Evolutionary conservation across 2,329 filamentous ascomycete genomes (phyloP).

Genomic region (Fusarium albosuccineum): DNA sequence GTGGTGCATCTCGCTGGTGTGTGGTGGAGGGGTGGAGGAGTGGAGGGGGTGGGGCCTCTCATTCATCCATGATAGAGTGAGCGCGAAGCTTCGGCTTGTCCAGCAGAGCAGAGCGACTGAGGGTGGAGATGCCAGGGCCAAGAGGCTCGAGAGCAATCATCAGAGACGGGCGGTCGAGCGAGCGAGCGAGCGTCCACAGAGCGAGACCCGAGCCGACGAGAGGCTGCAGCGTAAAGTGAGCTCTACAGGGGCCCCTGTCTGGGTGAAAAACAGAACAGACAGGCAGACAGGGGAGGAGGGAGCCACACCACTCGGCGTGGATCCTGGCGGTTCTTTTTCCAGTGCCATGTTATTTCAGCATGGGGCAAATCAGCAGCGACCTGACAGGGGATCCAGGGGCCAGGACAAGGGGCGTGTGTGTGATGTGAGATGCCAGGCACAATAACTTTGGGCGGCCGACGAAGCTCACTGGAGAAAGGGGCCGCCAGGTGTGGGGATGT

Average conservation of each 20-base stretch:
- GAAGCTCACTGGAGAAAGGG: constrained; percentile 28
- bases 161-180: constrained; percentile 13
- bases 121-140: constrained; percentile 25
- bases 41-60: constrained; percentile 6
- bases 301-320: constrained; percentile 35
- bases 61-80: constrained; percentile 9
- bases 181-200: constrained; percentile 15
- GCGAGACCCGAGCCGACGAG: not conserved
- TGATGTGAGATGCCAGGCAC: constrained; percentile 4
- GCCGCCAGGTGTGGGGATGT: constrained; percentile 21
- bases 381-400: constrained; percentile 20
- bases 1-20: too few relatives aligned
- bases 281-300: not conserved
- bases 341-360: constrained; percentile 31
- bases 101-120: constrained; percentile 17
- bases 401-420: constrained; percentile 16
- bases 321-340: constrained; percentile 15
- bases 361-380: constrained; percentile 31
- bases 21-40: too few relatives aligned
- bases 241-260: constrained; percentile 16
- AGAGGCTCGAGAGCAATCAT: constrained; percentile 8
- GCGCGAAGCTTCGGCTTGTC: constrained; percentile 14
- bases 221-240: constrained; percentile 28
- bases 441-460: constrained; percentile 5
- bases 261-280: constrained; percentile 9